These are phyloP conservation scores for Pseudopithomyces chartarum DNA, from an alignment of 2,329 filamentous ascomycete species.

Conservation along the genomic window DNA sequence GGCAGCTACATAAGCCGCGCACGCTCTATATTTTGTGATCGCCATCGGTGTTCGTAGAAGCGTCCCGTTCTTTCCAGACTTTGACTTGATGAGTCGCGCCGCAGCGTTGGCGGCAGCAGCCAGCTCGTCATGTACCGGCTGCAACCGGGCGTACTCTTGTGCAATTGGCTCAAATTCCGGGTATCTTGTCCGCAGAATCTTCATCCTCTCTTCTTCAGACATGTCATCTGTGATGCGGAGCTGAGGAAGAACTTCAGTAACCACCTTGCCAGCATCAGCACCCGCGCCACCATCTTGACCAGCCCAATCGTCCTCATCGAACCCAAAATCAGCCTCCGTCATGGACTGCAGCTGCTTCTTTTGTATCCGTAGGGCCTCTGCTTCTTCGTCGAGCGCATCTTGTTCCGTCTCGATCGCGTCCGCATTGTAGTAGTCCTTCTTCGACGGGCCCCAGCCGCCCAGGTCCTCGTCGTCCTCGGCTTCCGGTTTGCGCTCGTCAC, in stretches of 20 bases:
- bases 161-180: conserved; percentile 90
- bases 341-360: conserved; percentile 89
- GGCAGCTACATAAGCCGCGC: conserved; percentile 84
- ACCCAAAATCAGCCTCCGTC: conserved; percentile 89
- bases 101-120: conserved; percentile 63
- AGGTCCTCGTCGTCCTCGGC: conserved; percentile 63
- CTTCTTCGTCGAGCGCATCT: conserved; percentile 87
- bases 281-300: conserved; percentile 56
- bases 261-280: conserved; percentile 58
- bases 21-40: conserved; percentile 73
- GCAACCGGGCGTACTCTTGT: conserved; percentile 76
- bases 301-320: conserved; percentile 88
- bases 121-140: conserved; percentile 65
- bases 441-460: conserved; percentile 85
- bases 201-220: conserved; percentile 72
- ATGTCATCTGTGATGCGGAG: conserved; percentile 81
- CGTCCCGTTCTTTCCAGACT: conserved; percentile 22
- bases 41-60: conserved; percentile 34
- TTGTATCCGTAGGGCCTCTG: conserved; percentile 84
- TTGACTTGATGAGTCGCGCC: conserved; percentile 46
- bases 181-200: conserved; percentile 78
- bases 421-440: conserved; percentile 90
- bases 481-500: conserved; percentile 34
- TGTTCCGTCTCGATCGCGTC: conserved; percentile 74
- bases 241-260: conserved; percentile 86